phyloP scores from a whole-genome alignment of 2,329 filamentous ascomycete genomes.

The Juglanconis oblonga region DNA sequence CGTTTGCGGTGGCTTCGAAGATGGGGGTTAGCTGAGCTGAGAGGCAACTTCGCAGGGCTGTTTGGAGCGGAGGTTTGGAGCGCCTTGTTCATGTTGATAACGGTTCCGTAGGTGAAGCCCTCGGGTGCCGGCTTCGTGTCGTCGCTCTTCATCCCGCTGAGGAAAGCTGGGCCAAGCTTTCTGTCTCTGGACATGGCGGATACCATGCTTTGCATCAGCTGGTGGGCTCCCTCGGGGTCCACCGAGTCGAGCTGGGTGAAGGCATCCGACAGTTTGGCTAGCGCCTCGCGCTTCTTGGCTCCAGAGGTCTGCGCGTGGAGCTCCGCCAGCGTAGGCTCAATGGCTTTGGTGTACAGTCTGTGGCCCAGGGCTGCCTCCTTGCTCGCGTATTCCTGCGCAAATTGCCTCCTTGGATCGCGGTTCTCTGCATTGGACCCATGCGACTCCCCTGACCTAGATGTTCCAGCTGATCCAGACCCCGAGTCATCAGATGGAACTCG shows the following conservation, averaged over 20 bases:
- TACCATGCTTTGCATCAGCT: slow-evolving; percentile 75
- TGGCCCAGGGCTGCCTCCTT: slow-evolving; percentile 84
- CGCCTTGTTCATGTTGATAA: slow-evolving; percentile 51
- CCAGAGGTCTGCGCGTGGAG: slow-evolving; percentile 74
- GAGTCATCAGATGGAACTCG: slow-evolving; percentile 73
- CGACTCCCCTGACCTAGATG: slow-evolving; percentile 36
- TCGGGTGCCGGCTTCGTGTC: slow-evolving; percentile 37
- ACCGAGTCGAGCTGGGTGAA: slow-evolving; percentile 80
- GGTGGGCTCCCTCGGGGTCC: slow-evolving; percentile 86
- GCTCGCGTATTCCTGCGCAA: slow-evolving; percentile 54
- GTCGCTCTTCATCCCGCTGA: slow-evolving; percentile 27
- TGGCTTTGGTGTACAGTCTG: slow-evolving; percentile 73
- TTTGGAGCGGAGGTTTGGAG: slow-evolving; percentile 32
- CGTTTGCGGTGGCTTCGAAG: slow-evolving; percentile 73
- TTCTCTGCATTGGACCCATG: slow-evolving; percentile 58
- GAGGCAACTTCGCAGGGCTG: slow-evolving; percentile 64
- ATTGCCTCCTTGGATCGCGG: slow-evolving; percentile 39
- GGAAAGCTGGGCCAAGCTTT: slow-evolving; percentile 55
- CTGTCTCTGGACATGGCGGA: slow-evolving; percentile 68
- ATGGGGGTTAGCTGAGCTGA: slow-evolving; percentile 82
- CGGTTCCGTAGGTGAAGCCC: slow-evolving; percentile 51
- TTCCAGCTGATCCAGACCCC: slow-evolving; percentile 34
- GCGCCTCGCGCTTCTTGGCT: slow-evolving; percentile 71
- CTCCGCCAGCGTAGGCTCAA: slow-evolving; percentile 83
- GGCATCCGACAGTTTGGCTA: slow-evolving; percentile 80